Evolutionary conservation across 768 basidiomycete species (phyloP).

Genomic region (Cystobasidium ongulense): DNA sequence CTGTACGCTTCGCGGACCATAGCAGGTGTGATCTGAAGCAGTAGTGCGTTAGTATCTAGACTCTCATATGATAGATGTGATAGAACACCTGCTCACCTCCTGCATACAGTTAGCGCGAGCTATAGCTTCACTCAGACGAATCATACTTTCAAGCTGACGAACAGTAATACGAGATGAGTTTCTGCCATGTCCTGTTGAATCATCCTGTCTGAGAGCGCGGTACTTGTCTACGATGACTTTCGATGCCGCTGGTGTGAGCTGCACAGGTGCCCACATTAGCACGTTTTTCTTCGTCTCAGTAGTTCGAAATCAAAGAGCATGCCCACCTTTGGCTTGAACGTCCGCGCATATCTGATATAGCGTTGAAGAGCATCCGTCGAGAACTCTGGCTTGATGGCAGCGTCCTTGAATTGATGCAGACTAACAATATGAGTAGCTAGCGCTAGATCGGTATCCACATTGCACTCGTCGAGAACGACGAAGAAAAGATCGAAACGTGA

Average conservation of each 20-base stretch:
- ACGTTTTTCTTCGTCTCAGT: too few species aligned
- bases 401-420: constrained; percentile 89
- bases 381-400: constrained; percentile 91
- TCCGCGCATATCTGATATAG: constrained; percentile 93
- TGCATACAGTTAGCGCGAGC: constrained; percentile 90
- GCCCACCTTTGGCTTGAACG: constrained; percentile 89
- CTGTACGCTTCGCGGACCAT: constrained; percentile 94
- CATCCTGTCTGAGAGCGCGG: constrained; percentile 80
- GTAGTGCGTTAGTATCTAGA: not conserved
- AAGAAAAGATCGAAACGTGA: constrained; percentile 97
- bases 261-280: too few species aligned
- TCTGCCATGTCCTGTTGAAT: constrained; percentile 72
- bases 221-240: constrained; percentile 93
- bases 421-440: constrained; percentile 96
- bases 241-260: constrained; percentile 89
- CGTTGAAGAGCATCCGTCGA: constrained; percentile 92
- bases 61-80: not conserved
- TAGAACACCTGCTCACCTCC: constrained; percentile 67
- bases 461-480: constrained; percentile 93
- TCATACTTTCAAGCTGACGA: constrained; percentile 96
- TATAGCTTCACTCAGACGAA: constrained; percentile 92
- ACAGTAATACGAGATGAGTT: constrained; percentile 98
- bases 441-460: constrained; percentile 81
- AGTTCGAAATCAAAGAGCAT: constrained; percentile 24
- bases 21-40: constrained; percentile 69